Conservation (phyloP, 2,329 filamentous ascomycete genomes). For the Fusarium newnesense region DNA sequence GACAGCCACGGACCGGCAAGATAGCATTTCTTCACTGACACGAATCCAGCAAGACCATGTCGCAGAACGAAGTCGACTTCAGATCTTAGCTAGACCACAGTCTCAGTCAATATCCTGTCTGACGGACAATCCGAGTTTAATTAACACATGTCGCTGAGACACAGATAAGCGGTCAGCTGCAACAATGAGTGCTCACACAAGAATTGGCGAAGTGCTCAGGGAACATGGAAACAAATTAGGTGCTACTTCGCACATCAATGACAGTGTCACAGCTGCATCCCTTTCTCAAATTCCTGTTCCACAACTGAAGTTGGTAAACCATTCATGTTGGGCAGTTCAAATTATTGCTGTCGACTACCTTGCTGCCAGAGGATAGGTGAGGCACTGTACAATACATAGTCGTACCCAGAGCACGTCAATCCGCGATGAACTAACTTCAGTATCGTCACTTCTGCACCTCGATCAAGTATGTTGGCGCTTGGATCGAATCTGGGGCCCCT, state of each 20-base stretch:
- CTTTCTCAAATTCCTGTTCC: neutral
- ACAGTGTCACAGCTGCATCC: neutral
- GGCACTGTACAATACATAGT: neutral
- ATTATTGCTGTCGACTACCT: neutral
- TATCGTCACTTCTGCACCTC: constrained; percentile 30
- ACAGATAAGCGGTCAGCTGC: constrained; percentile 3
- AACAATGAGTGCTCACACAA: neutral
- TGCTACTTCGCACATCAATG: neutral
- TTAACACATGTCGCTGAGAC: constrained; percentile 14
- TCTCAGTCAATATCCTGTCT: constrained; percentile 9
- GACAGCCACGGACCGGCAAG: neutral
- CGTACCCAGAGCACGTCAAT: constrained; percentile 20
- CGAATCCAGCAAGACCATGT: neutral
- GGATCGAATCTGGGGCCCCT: constrained; percentile 2
- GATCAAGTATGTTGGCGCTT: constrained; percentile 27
- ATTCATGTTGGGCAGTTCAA: neutral
- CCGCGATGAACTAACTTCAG: neutral
- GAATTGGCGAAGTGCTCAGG: neutral
- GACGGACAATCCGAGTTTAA: neutral
- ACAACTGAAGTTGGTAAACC: neutral
- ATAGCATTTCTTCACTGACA: constrained; percentile 4
- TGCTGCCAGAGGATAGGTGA: neutral
- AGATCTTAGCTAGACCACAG: neutral
- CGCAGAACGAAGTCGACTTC: neutral
- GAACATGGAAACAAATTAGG: neutral